phyloP scores from a whole-genome alignment of 148 eudicot genomes.

The Dysphania ambrosioides region DNA sequence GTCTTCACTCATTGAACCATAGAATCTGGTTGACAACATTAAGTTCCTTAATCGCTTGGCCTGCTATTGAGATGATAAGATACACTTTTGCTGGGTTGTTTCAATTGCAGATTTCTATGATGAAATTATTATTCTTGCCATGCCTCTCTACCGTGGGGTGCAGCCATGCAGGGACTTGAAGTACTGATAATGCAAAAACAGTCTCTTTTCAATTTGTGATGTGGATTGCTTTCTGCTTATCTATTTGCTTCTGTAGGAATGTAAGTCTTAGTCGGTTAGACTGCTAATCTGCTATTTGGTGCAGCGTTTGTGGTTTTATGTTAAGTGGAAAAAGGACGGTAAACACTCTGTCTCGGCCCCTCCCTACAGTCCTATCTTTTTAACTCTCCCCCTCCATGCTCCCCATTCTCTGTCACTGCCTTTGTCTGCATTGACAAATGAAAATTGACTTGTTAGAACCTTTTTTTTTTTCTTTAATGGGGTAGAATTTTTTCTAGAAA shows the following conservation, averaged over 20 bases:
- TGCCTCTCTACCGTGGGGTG: neutral
- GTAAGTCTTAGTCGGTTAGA: neutral
- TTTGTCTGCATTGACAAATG: neutral
- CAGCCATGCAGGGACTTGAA: neutral
- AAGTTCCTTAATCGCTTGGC: neutral
- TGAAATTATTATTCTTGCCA: neutral
- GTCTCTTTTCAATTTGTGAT: neutral
- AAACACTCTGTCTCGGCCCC: neutral
- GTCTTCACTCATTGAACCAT: neutral
- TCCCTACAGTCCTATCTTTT: neutral
- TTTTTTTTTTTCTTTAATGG: neutral
- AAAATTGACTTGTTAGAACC: neutral
- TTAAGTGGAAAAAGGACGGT: neutral
- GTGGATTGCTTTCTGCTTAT: neutral
- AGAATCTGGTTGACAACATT: neutral
- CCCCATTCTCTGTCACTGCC: neutral
- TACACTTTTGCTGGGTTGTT: neutral
- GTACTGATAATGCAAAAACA: neutral
- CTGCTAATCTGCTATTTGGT: neutral
- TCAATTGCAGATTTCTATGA: neutral
- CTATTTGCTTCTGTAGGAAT: neutral
- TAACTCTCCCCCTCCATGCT: neutral
- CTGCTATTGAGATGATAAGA: neutral
- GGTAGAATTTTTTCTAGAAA: neutral
- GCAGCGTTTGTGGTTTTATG: neutral